Evolutionary conservation across 768 basidiomycete species (phyloP).

Genomic region (Boletus subparvulus): DNA sequence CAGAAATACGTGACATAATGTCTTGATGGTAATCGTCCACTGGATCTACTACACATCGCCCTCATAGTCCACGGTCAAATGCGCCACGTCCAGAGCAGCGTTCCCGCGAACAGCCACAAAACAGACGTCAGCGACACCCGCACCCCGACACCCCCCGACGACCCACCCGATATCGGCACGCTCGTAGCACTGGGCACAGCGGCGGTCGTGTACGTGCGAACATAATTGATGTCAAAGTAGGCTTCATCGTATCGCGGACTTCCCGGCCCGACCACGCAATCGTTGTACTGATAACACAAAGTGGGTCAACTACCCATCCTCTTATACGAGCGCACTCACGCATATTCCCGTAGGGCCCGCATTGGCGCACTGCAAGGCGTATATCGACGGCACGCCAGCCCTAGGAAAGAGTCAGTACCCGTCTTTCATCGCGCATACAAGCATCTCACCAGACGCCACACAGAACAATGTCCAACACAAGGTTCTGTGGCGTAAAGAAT

Average conservation of each 20-base stretch:
- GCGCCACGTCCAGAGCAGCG: conserved; percentile 4
- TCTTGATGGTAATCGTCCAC: no score
- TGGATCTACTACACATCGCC: no score
- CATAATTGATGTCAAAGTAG: conserved; percentile 66
- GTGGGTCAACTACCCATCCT: neutral
- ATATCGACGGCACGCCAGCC: conserved; percentile 48
- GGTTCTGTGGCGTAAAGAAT: conserved; percentile 48
- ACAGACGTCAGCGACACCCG: neutral
- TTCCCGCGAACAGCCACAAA: neutral
- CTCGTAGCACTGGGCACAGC: conserved; percentile 9
- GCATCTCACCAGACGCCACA: conserved; percentile 47
- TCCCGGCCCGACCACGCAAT: conserved; percentile 55
- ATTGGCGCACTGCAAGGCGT: conserved; percentile 42
- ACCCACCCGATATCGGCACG: no score
- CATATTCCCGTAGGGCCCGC: conserved; percentile 41
- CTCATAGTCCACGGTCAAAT: neutral
- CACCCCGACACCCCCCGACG: neutral
- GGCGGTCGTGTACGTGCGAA: conserved; percentile 55
- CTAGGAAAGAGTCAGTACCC: conserved; percentile 26
- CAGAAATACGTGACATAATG: no score
- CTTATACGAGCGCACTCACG: conserved; percentile 29
- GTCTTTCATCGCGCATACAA: neutral
- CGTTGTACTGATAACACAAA: conserved; percentile 40
- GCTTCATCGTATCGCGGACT: conserved; percentile 56
- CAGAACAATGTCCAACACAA: conserved; percentile 55